These are phyloP conservation scores for Elongisporangium undulatum DNA, from an alignment of 352 stramenopile species.

Conservation along the genomic window DNA sequence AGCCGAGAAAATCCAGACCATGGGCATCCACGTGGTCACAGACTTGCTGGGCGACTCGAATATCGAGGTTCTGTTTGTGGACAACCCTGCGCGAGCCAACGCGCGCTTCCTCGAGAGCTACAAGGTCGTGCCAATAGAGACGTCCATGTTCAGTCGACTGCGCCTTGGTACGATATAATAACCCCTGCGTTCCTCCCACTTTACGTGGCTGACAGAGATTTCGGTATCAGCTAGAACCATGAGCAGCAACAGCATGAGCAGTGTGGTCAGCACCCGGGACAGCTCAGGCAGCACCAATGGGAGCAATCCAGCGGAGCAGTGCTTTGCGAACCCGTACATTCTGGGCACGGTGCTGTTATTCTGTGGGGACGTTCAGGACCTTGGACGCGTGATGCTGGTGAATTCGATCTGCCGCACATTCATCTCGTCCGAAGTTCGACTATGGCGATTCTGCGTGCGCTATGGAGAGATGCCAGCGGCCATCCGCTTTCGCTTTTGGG, in stretches of 20 bases:
- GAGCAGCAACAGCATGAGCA: constrained; percentile 12
- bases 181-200: neutral
- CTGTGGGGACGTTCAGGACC: constrained; percentile 44
- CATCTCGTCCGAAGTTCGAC: constrained; percentile 47
- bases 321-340: constrained; percentile 56
- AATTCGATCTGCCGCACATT: constrained; percentile 57
- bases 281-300: constrained; percentile 14
- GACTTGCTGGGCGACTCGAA: constrained; percentile 62
- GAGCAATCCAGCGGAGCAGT: constrained; percentile 25
- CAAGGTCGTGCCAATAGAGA: constrained; percentile 26
- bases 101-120: constrained; percentile 61
- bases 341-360: constrained; percentile 74
- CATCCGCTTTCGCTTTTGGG: constrained; percentile 74
- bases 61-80: constrained; percentile 48
- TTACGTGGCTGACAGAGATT: neutral
- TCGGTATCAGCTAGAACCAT: constrained; percentile 10
- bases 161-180: constrained; percentile 38
- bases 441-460: constrained; percentile 84
- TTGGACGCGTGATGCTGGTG: constrained; percentile 42
- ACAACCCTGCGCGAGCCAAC: constrained; percentile 33
- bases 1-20: constrained; percentile 69
- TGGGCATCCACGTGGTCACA: constrained; percentile 67
- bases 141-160: constrained; percentile 22
- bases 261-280: constrained; percentile 7
- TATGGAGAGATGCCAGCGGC: constrained; percentile 56